Conservation (phyloP, 1,284 basidiomycete species). For the Somion occarium region DNA sequence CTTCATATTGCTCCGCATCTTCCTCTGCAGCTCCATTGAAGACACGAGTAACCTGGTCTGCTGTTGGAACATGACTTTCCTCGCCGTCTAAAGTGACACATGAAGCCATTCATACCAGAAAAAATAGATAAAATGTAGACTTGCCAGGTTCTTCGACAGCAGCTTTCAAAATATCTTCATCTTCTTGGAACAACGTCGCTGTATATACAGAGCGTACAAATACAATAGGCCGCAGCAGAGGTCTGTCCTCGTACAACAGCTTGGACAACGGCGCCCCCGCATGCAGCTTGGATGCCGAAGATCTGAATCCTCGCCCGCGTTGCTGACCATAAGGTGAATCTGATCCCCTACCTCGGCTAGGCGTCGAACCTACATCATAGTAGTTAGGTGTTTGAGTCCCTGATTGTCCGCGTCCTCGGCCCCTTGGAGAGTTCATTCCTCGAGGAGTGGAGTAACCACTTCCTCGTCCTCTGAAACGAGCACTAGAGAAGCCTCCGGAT, state of each 20-base stretch:
- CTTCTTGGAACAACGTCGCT: constrained; percentile 53
- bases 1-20: constrained; percentile 28
- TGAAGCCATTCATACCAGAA: constrained; percentile 4
- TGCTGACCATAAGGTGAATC: background rate
- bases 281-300: constrained; percentile 20
- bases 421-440: constrained; percentile 11
- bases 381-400: background rate
- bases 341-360: constrained; percentile 15
- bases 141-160: constrained; percentile 47
- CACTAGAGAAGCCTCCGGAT: too few species aligned
- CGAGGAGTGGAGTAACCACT: constrained; percentile 11
- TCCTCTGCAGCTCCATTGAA: constrained; percentile 41
- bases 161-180: constrained; percentile 62
- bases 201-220: constrained; percentile 62
- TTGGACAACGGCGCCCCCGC: constrained; percentile 47
- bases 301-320: constrained; percentile 11
- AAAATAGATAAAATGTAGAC: constrained; percentile 19
- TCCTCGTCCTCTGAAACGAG: constrained; percentile 14
- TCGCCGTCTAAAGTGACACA: constrained; percentile 34
- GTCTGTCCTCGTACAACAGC: constrained; percentile 51
- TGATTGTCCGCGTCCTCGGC: constrained; percentile 19
- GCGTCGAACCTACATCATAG: constrained; percentile 3
- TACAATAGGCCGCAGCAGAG: constrained; percentile 54
- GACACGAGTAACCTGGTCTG: constrained; percentile 52
- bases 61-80: constrained; percentile 57